phyloP scores from a whole-genome alignment of 139 green algal genomes.

The Tetraselmis chui region DNA sequence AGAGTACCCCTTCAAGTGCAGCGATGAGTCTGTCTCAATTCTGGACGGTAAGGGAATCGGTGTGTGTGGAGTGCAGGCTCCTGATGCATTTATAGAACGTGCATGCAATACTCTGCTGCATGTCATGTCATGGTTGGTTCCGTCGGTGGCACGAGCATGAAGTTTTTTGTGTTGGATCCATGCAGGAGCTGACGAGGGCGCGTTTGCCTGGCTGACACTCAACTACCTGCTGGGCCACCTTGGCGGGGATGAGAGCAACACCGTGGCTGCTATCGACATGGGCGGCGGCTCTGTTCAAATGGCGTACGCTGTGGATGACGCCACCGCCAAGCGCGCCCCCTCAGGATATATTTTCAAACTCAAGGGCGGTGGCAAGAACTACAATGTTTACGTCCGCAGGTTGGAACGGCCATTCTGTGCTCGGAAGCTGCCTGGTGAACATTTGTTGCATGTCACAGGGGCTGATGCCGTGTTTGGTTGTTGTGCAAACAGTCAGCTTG shows the following conservation, averaged over 20 bases:
- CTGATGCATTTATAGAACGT: too few relatives aligned
- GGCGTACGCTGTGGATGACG: conserved; percentile 68
- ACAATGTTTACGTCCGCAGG: conserved; percentile 93
- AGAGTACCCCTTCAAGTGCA: conserved; percentile 60
- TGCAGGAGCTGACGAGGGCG: conserved; percentile 80
- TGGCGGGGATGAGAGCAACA: conserved; percentile 46
- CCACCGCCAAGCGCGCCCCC: conserved; percentile 45
- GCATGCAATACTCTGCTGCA: too few relatives aligned
- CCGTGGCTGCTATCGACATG: conserved; percentile 87
- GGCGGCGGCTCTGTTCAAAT: conserved; percentile 86
- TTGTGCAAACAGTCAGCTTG: conserved; percentile 83
- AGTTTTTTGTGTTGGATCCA: too few relatives aligned
- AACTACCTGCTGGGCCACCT: conserved; percentile 94
- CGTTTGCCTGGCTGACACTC: conserved; percentile 94
- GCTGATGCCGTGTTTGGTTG: too few relatives aligned
- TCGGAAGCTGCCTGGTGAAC: not conserved
- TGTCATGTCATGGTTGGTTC: too few relatives aligned
- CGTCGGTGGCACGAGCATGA: too few relatives aligned
- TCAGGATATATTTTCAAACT: conserved; percentile 64
- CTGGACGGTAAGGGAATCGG: conserved; percentile 43
- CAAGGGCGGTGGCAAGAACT: conserved; percentile 46
- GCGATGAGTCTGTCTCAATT: conserved; percentile 48
- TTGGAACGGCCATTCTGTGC: too few relatives aligned
- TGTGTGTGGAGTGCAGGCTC: too few relatives aligned
- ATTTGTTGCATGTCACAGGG: too few relatives aligned